phyloP scores from a whole-genome alignment of 1,284 basidiomycete species.

The Leccinum insolens region DNA sequence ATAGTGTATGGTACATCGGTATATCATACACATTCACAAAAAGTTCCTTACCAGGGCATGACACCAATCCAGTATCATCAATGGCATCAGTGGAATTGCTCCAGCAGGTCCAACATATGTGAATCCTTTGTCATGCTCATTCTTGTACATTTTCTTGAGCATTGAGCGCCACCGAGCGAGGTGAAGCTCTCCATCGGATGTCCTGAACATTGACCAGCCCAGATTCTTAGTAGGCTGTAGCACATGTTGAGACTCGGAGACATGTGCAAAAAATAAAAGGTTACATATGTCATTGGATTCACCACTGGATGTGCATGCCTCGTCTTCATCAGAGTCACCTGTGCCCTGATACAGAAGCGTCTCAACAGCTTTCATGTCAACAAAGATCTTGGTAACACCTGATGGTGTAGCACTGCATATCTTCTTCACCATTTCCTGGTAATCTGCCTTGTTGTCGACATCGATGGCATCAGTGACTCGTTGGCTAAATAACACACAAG shows the following conservation, averaged over 20 bases:
- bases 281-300: too few species aligned
- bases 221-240: too few species aligned
- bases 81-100: neutral
- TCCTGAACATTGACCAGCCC: too few species aligned
- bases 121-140: neutral
- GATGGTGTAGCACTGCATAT: neutral
- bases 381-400: neutral
- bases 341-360: neutral
- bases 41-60: conserved; percentile 2
- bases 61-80: conserved; percentile 13
- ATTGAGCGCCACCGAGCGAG: conserved; percentile 2
- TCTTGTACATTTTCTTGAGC: conserved; percentile 4
- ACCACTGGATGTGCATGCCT: neutral
- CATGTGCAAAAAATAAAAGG: neutral
- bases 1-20: neutral
- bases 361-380: neutral
- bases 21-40: neutral
- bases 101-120: conserved; percentile 5
- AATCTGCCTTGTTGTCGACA: neutral
- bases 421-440: neutral
- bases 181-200: neutral
- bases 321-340: neutral
- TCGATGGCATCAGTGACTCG: neutral
- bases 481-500: neutral
- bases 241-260: neutral